Percentiles rank a stretch among this genome's conserved stretches.
These are phyloP conservation scores for Hericium rajendrae DNA, from an alignment of 768 basidiomycete genomes.

Conservation along the genomic window DNA sequence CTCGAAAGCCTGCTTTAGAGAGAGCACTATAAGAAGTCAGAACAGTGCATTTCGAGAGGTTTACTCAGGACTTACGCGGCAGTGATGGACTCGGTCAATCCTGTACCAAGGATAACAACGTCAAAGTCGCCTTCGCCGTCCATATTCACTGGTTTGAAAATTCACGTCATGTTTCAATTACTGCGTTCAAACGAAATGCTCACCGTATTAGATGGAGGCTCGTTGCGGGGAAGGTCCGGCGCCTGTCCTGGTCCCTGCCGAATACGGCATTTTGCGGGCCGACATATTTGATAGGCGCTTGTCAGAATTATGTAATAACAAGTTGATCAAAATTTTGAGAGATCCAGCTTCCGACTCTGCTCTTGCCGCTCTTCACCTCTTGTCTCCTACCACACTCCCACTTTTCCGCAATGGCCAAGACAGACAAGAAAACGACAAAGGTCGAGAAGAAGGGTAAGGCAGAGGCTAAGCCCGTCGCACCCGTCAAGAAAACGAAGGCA, in stretches of 20 bases:
- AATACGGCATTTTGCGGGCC: too few species aligned
- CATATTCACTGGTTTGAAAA: not conserved
- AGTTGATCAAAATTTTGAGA: constrained; percentile 4
- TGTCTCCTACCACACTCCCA: constrained; percentile 6
- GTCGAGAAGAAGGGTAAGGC: constrained; percentile 26
- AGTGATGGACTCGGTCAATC: constrained; percentile 72
- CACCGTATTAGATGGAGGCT: too few species aligned
- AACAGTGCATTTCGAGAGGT: not conserved
- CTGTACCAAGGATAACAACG: constrained; percentile 66
- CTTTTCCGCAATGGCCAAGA: constrained; percentile 28
- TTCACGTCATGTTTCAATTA: too few species aligned
- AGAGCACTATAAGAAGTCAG: constrained; percentile 50
- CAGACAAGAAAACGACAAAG: constrained; percentile 29
- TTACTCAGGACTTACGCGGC: constrained; percentile 62
- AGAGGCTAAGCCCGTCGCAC: constrained; percentile 20
- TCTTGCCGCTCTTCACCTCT: not conserved
- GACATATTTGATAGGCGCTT: too few species aligned
- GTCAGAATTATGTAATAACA: constrained; percentile 7
- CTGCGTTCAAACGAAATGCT: too few species aligned
- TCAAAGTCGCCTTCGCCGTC: constrained; percentile 39
- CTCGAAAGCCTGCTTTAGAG: constrained; percentile 77
- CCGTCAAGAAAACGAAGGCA: constrained; percentile 27
- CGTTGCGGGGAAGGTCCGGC: not conserved
- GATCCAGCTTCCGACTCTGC: constrained; percentile 13
- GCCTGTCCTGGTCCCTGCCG: not conserved